These are phyloP conservation scores for Phaffomyces thermotolerans DNA, from an alignment of 805 yeast genomes.

Conservation along the genomic window DNA sequence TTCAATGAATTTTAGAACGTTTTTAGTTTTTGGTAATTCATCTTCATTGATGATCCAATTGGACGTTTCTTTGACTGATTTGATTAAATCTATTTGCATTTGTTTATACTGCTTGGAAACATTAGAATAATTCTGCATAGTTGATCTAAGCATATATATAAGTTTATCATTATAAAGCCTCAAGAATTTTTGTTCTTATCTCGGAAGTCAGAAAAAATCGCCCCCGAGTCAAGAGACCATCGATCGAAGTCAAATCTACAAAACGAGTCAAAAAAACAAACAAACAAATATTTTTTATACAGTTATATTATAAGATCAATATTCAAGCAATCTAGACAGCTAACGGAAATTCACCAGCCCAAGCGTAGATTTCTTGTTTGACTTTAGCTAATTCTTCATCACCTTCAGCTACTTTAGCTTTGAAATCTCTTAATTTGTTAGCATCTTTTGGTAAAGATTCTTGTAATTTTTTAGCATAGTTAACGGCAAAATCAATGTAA, in stretches of 20 bases:
- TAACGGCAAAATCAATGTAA: slow-evolving; percentile 74
- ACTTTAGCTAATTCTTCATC: slow-evolving; percentile 59
- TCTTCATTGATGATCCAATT: background rate
- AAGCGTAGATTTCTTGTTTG: slow-evolving; percentile 72
- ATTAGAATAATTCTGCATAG: background rate
- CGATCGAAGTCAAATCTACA: background rate
- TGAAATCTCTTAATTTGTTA: slow-evolving; percentile 93
- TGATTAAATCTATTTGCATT: background rate
- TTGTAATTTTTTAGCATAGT: slow-evolving; percentile 53
- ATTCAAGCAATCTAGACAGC: slow-evolving; percentile 34
- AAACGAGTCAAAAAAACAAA: background rate
- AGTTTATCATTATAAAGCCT: too few relatives aligned
- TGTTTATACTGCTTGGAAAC: background rate
- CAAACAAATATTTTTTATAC: background rate
- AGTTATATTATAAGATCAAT: background rate
- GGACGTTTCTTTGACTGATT: background rate
- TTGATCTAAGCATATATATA: background rate
- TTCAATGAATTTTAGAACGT: slow-evolving; percentile 2
- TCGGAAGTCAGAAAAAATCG: too few relatives aligned
- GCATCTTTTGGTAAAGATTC: slow-evolving; percentile 80
- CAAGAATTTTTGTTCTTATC: too few relatives aligned
- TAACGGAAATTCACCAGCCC: slow-evolving; percentile 88
- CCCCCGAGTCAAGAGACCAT: too few relatives aligned
- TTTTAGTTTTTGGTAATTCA: background rate
- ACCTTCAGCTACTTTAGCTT: slow-evolving; percentile 67